phyloP scores from a whole-genome alignment of 306 rosid genomes.

The Arachis stenosperma region DNA sequence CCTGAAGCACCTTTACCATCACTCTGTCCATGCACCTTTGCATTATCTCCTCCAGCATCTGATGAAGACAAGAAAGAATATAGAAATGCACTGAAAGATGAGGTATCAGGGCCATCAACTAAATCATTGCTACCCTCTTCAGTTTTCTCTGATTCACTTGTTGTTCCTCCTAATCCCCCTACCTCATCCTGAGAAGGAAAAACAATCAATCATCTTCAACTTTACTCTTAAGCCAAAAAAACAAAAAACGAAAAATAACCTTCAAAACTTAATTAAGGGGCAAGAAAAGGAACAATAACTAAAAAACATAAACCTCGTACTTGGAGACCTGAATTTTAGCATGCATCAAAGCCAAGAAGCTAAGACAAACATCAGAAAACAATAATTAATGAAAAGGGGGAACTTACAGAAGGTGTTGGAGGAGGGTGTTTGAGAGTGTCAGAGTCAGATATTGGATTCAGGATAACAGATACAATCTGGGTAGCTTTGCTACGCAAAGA shows the following conservation, averaged over 20 bases:
- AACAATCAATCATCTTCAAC: slow-evolving; percentile 9
- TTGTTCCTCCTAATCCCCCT: slow-evolving; percentile 38
- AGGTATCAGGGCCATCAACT: slow-evolving; percentile 91
- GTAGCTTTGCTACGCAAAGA: slow-evolving; percentile 81
- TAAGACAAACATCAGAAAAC: slow-evolving; percentile 11
- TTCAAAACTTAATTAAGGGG: neutral
- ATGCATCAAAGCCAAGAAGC: neutral
- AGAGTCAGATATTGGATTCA: slow-evolving; percentile 83
- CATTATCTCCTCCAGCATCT: slow-evolving; percentile 51
- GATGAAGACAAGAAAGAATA: slow-evolving; percentile 74
- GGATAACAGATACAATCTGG: slow-evolving; percentile 70
- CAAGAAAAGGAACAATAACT: neutral
- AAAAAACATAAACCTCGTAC: neutral
- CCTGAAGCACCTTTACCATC: slow-evolving; percentile 46
- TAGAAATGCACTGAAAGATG: slow-evolving; percentile 85
- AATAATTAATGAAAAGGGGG: neutral
- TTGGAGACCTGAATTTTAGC: neutral
- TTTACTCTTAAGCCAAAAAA: slow-evolving; percentile 1
- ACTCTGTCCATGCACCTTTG: slow-evolving; percentile 40
- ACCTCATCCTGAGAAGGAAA: slow-evolving; percentile 59
- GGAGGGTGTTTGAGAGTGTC: slow-evolving; percentile 55
- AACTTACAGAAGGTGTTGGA: slow-evolving; percentile 59
- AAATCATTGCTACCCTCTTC: slow-evolving; percentile 50
- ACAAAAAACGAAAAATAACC: neutral
- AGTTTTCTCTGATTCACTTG: slow-evolving; percentile 46